Conservation (phyloP, 1,139 yeast species). For the Sugiyamaella castrensis region DNA sequence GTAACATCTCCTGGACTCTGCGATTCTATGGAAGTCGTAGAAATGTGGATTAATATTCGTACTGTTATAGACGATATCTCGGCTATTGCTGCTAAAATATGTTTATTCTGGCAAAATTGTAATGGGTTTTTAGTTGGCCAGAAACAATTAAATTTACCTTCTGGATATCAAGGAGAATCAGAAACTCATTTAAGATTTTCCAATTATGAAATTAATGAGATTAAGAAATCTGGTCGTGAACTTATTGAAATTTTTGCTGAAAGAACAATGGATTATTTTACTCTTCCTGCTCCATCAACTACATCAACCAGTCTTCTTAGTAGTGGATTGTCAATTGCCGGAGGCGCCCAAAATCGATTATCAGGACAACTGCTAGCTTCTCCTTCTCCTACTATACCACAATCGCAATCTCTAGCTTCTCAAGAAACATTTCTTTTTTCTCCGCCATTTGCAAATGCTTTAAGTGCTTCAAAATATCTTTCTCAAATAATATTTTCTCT, state of each 20-base stretch:
- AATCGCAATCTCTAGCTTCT: conserved; percentile 2
- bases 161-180: conserved; percentile 45
- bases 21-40: conserved; percentile 49
- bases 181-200: conserved; percentile 35
- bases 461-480: conserved; percentile 52
- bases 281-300: not conserved
- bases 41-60: conserved; percentile 53
- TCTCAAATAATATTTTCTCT: conserved; percentile 43
- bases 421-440: conserved; percentile 49
- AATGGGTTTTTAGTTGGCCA: conserved; percentile 46
- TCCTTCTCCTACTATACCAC: not conserved
- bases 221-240: conserved; percentile 28
- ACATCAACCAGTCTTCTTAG: not conserved
- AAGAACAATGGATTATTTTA: conserved; percentile 13
- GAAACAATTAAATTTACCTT: conserved; percentile 43
- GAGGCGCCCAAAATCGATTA: conserved; percentile 2
- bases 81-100: conserved; percentile 36
- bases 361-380: not conserved
- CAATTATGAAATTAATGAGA: conserved; percentile 29
- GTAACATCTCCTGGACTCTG: conserved; percentile 24
- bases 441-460: conserved; percentile 59
- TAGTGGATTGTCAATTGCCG: conserved; percentile 9
- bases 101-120: conserved; percentile 48
- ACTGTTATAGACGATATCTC: conserved; percentile 46
- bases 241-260: conserved; percentile 33